phyloP scores from a whole-genome alignment of 257 asterid genomes.

The Forsythia suspensa region DNA sequence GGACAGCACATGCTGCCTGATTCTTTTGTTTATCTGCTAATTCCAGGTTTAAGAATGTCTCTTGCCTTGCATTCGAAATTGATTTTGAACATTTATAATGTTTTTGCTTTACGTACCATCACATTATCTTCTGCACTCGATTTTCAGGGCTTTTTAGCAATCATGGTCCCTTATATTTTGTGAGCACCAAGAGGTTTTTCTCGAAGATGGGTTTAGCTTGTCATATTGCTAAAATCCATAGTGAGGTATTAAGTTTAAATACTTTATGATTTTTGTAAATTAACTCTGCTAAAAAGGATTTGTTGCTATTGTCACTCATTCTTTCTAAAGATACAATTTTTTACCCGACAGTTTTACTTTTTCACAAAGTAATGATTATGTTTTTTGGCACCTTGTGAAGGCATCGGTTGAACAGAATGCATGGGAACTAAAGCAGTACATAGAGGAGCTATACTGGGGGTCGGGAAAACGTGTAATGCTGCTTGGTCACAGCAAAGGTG shows the following conservation, averaged over 20 bases:
- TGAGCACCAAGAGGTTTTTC: constrained; percentile 76
- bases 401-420: constrained; percentile 94
- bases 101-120: constrained; percentile 17
- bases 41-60: constrained; percentile 63
- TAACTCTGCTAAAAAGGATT: neutral
- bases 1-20: constrained; percentile 81
- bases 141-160: constrained; percentile 88
- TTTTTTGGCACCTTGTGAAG: constrained; percentile 35
- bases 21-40: constrained; percentile 81
- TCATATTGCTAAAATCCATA: constrained; percentile 90
- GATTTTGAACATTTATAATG: neutral
- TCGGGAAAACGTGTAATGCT: constrained; percentile 85
- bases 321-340: neutral
- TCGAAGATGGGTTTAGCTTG: constrained; percentile 94
- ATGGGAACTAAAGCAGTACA: constrained; percentile 86
- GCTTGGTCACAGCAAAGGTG: constrained; percentile 98
- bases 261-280: neutral
- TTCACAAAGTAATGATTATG: neutral
- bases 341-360: neutral
- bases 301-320: neutral
- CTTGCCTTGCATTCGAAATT: constrained; percentile 12
- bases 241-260: constrained; percentile 54
- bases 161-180: constrained; percentile 84
- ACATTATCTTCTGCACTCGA: constrained; percentile 16
- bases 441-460: constrained; percentile 96